Base-by-base conservation (phyloP, 345 rosid genomes). In the Psidium friedrichsthalianum region DNA sequence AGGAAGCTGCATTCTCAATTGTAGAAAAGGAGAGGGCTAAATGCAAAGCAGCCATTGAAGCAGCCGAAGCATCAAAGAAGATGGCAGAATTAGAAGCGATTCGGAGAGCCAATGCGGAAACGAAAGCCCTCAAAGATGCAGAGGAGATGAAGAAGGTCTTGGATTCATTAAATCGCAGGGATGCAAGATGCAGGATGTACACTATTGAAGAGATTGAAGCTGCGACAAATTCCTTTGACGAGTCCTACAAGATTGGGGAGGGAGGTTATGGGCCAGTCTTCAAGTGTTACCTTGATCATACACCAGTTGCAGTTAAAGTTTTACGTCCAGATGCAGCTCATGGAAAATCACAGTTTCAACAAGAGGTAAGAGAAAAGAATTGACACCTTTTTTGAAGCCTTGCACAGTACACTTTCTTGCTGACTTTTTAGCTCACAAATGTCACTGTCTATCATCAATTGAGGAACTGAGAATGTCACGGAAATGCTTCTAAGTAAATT, bases 191-290 rank as follows among this genome's bases (percentile, higher is more conserved):
- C 83, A 90, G 98, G 86, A 93, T 94, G 89, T 97, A 97, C 88
- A 85, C 80, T 5, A 94, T 94, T 20, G 96, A 94, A 36, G 99
- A 96, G 88, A 92, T 97, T 81, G 98, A 97, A 89, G 82, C 85
- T 82, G 99, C 98, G 25, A 97, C 99, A 11, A 89, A 93, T 47
- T 85, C 53, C 89, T 97, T 97, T 42, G 47, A 90, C 8, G 76
- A 69, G 25, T 87, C 92, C 49, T 89, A 84, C 86, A 94, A 94
- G 91, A 93, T 97, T 11, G 99, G 99, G 1, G 99, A 96, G 93
- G 99, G 99, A 56, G 99, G 99, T 47, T 96, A 97, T 83, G 99
- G 99, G 52, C 98, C 99, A 2, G 99, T 97, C 51, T 97, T 82
- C 82, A 94, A 90, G 90, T 93, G 99, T 74, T 84, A 87, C 58